Base-by-base conservation (phyloP, 495 filamentous ascomycete species). In the Hypoxylon intermedium region DNA sequence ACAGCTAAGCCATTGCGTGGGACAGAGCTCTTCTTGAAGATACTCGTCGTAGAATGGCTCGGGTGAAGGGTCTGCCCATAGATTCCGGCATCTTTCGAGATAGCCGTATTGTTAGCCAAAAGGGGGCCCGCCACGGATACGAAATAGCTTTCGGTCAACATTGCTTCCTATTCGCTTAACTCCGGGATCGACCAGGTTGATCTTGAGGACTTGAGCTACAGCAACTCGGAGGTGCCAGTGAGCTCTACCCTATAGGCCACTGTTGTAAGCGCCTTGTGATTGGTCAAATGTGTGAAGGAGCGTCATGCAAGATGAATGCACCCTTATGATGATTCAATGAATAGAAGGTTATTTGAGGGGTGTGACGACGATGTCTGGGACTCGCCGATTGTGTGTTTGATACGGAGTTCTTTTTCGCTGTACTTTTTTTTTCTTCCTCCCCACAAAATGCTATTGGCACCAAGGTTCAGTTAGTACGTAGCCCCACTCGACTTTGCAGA, bases 1-100 rank as follows among this genome's bases (percentile, higher is more conserved):
- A 91, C 82, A 24, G 90, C 94, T 20, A 98, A 75, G 58, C 90
- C 87, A 73, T 92, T 90, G 40, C 82, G 76, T 18, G 86, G 78
- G 6, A 89, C 87, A 26, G 90, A 91, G 76, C 89, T 96, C 77
- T 96, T 97, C 82, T 97, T 98, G 83, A 96, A 95, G 59, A 85
- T 84, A 55, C 83, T 80, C 67, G 86, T 87, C 60, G 89, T 81
- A 5, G 83, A 79, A 51, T 86, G 82, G 42, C 85, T 77, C 42
- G 93, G 89, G 65, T 92, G 89, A 60, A 91, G 81, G 54, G 90
- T 89, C 67, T 96, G 89, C 58, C 93, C 74, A 75, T 92, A 92
- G 65, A 97, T 89, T 43, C 88, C 89, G 20, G 88, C 86, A 75
- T 94, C 91, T 70, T 89, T 89, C 19, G 87, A 77, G 46, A 83